phyloP scores from a whole-genome alignment of 345 rosid genomes.

The Dipteronia dyeriana region DNA sequence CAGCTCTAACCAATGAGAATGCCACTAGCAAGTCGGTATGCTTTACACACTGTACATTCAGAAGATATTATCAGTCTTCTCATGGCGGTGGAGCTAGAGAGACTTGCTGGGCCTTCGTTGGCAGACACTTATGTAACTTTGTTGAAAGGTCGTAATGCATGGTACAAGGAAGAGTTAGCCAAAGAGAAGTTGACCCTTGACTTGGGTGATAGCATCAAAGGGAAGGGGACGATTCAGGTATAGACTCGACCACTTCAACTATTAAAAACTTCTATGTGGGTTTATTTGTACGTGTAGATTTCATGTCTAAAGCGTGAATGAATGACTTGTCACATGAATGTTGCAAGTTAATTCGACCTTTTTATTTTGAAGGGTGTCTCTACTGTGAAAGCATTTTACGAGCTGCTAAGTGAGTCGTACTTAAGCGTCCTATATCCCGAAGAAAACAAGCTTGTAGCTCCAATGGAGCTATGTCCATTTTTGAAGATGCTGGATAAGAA shows the following conservation, averaged over 20 bases:
- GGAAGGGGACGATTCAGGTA: constrained; percentile 99
- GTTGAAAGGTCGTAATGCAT: constrained; percentile 91
- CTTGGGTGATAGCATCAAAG: constrained; percentile 93
- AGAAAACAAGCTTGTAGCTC: too few relatives aligned
- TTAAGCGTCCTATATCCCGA: too few relatives aligned
- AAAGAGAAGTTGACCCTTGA: constrained; percentile 74
- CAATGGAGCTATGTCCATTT: too few relatives aligned
- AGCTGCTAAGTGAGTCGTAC: too few relatives aligned
- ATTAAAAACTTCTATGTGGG: too few relatives aligned
- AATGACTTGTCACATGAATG: not conserved
- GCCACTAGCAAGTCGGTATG: constrained; percentile 98
- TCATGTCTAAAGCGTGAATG: not conserved
- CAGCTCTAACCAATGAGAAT: constrained; percentile 88
- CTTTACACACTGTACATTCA: constrained; percentile 93
- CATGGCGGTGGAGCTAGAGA: constrained; percentile 89
- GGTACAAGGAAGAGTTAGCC: constrained; percentile 95
- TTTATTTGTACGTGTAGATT: not conserved
- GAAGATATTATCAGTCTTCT: constrained; percentile 97
- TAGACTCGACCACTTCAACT: not conserved
- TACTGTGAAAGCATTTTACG: too few relatives aligned
- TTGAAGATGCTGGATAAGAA: too few relatives aligned
- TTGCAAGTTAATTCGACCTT: too few relatives aligned
- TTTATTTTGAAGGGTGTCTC: too few relatives aligned
- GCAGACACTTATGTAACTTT: constrained; percentile 96
- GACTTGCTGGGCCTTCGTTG: constrained; percentile 91